A percentile compares a stretch with the other conserved stretches of the same genome.
phyloP scores from a whole-genome alignment of 1,139 yeast species.

The Meyerozyma carpophila region DNA sequence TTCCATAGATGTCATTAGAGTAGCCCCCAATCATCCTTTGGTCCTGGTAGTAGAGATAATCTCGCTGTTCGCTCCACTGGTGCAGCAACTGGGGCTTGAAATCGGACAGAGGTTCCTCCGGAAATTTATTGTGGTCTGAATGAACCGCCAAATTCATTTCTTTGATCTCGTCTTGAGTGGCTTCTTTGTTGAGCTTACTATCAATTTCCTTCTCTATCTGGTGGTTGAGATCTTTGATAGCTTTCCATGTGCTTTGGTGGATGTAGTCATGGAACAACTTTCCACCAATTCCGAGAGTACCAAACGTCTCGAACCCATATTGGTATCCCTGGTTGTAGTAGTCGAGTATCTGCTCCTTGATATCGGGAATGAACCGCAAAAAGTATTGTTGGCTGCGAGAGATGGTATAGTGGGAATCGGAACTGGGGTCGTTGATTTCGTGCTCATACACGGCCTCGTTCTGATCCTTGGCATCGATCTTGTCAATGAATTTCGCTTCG shows the following conservation, averaged over 20 bases:
- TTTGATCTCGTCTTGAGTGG: conserved; percentile 28
- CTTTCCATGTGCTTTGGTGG: conserved; percentile 29
- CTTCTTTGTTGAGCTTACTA: conserved; percentile 21
- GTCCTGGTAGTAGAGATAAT: conserved; percentile 13
- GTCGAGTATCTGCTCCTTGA: conserved; percentile 25
- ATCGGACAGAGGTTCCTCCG: background rate
- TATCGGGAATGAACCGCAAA: conserved; percentile 37
- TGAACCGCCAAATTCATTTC: conserved; percentile 23
- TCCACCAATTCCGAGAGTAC: conserved; percentile 31
- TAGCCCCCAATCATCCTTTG: conserved; percentile 25
- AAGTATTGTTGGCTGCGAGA: conserved; percentile 35
- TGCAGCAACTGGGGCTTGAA: conserved; percentile 8
- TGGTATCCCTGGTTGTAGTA: conserved; percentile 21
- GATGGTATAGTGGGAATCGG: conserved; percentile 30
- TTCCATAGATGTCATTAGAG: conserved; percentile 25
- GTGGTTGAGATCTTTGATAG: conserved; percentile 22
- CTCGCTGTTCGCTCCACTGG: conserved; percentile 3
- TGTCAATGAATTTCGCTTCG: conserved; percentile 41
- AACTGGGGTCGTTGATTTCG: conserved; percentile 36
- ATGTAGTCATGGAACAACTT: conserved; percentile 24
- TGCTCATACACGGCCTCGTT: conserved; percentile 25
- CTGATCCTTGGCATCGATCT: conserved; percentile 22
- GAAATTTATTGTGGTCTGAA: conserved; percentile 1
- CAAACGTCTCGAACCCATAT: conserved; percentile 23
- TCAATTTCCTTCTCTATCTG: conserved; percentile 36